Evolutionary conservation across 345 rosid genomes (phyloP), one percentile per base, ranked within the genome.

Genomic region (Hibiscus syriacus): DNA sequence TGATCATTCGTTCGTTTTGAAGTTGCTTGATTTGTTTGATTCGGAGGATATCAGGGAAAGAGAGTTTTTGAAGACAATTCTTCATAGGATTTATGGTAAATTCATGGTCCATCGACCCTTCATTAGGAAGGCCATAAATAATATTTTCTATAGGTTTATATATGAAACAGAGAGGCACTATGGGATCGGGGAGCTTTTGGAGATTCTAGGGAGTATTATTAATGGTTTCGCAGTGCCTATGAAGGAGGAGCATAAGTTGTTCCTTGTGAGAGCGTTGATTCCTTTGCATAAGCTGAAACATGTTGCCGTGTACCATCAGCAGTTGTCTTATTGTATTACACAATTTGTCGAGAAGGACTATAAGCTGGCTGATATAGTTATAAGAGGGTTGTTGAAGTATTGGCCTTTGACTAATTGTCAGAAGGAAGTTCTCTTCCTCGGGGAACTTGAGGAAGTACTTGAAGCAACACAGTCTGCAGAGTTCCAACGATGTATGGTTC

Each of bases 21-120:
- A 45, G 6, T 92, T 92, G 77, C 87, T 92, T 55, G 89, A 87
- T 53, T 80, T 92, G 84, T 92, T 92, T 73, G 92, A 92, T 54
- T 83, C 94, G 0, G 96, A 92, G 74, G 98, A 92, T 52, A 89
- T 85, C 0, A 80, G 98, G 66, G 94, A 92, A 70, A 83, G 98
- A 46, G 98, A 92, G 70, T 92, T 87, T 63, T 70, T 92, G 77
- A 92, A 45, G 16, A 45, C 50, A 19, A 45, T 45, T 45, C 50
- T 45, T 45, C 50, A 45, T 45, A 16, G 50, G 71, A 89, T 92
- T 52, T 92, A 92, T 72, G 98, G 98, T 20, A 92, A 89, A 81
- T 92, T 92, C 67, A 92, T 92, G 98, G 89, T 89, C 26, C 98
- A 92, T 49, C 82, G 96, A 9, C 96, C 96, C 0, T 92, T 84